These are phyloP conservation scores for Helenozyma baotianmanensis DNA, from an alignment of 805 yeast genomes.

Conservation along the genomic window DNA sequence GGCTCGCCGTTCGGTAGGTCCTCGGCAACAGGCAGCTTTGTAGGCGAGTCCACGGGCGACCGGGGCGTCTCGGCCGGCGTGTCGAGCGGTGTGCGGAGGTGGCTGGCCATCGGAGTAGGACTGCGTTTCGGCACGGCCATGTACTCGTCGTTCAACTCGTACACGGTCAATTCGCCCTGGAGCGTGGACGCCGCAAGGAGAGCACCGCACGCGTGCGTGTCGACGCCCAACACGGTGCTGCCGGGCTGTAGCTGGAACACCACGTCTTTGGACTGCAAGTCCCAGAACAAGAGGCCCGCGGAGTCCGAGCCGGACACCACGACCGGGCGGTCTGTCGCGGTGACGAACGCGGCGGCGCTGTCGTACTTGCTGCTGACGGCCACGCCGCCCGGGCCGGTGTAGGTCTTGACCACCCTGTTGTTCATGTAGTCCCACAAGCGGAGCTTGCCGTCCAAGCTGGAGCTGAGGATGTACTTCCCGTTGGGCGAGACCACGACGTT, in stretches of 20 bases:
- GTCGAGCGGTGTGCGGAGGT: too few relatives aligned
- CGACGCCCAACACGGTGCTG: conserved; percentile 41
- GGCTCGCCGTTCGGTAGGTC: too few relatives aligned
- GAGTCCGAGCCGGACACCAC: conserved; percentile 61
- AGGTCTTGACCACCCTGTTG: conserved; percentile 76
- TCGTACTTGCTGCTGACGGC: conserved; percentile 49
- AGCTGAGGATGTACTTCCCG: conserved; percentile 71
- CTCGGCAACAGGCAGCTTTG: too few relatives aligned
- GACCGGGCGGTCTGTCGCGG: conserved; percentile 28
- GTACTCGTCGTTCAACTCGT: conserved; percentile 5
- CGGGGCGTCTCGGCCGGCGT: too few relatives aligned
- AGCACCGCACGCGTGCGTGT: conserved; percentile 32
- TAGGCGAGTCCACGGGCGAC: too few relatives aligned
- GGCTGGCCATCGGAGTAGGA: too few relatives aligned
- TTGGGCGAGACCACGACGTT: conserved; percentile 73
- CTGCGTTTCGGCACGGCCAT: too few relatives aligned
- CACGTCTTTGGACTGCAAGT: conserved; percentile 55
- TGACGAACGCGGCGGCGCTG: conserved; percentile 50
- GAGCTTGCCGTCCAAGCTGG: conserved; percentile 74
- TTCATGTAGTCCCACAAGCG: conserved; percentile 85
- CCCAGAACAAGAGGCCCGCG: conserved; percentile 58
- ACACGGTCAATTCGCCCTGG: conserved; percentile 11
- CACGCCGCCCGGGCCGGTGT: conserved; percentile 26
- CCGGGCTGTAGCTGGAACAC: conserved; percentile 22
- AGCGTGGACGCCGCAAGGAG: conserved; percentile 26